Base-by-base conservation (phyloP, 1,139 yeast species). In the Kluyveromyces sp. region DNA sequence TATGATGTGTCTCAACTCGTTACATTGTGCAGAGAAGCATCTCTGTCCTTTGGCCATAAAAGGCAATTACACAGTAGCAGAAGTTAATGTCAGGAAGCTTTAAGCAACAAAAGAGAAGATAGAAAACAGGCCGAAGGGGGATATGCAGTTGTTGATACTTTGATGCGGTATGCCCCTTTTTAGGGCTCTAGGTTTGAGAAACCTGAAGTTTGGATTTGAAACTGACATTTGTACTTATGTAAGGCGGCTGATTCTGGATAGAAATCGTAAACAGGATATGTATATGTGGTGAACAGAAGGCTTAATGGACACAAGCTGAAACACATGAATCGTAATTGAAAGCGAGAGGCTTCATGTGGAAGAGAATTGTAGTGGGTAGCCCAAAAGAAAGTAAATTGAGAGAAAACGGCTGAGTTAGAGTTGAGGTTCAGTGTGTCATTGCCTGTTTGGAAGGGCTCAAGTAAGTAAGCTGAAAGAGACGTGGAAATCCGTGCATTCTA, bases 21-120 rank as follows among this genome's bases (percentile, higher is more conserved):
- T 22, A 22, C 26, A 22, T 9, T 22, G 6, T 22, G 9, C 26
- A 22, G n/a, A 22, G 26, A 22, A 22, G 26, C 20, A 16, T 34
- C 12, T 33, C 36, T 33, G 9, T 33, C 20, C 8, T 16, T 20
- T 35, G 4, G 32, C 41, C 36, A n/a, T 11, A 38, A 31, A 9
- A 17, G 36, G 41, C 29, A 38, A 38, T 31, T 15, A 31, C 41
- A 30, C 20, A 30, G 41, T 20, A 4, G 12, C 11, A 13, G 11
- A 12, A 9, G 12, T 9, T 13, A 13, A 6, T 12, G 13, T 30
- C 17, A 30, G 7, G 17, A 15, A 6, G 13, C 17, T 13, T 6
- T 13, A n/a, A 13, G 17, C 6, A 15, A 30, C 7, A 30, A n/a
- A 30, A 12, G 12, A 15, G 7, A 12, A 30, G 12, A 30, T 6